Conservation (phyloP, 2,329 filamentous ascomycete genomes). For the Xylariaceae sp. region DNA sequence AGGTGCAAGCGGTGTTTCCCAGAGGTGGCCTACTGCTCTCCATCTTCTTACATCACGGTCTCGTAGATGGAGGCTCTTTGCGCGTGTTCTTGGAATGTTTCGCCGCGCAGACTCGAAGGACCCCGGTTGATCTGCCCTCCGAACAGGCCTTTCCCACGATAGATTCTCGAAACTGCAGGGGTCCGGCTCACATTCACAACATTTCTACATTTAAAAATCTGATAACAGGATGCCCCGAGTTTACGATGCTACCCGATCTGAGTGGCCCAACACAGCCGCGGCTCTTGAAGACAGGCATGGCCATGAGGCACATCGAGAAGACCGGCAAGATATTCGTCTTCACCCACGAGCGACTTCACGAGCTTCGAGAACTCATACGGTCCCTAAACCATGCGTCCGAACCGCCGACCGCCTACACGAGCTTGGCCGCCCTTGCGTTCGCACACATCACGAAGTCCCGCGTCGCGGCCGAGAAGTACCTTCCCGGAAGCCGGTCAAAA, state of each 20-base stretch:
- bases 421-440: slow-evolving; percentile 45
- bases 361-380: slow-evolving; percentile 35
- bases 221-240: slow-evolving; percentile 43
- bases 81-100: slow-evolving; percentile 44
- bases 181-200: slow-evolving; percentile 16
- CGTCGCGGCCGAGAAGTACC: slow-evolving; percentile 27
- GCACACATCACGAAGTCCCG: slow-evolving; percentile 43
- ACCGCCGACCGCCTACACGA: slow-evolving; percentile 43
- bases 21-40: slow-evolving; percentile 45
- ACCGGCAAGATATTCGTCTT: slow-evolving; percentile 49
- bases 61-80: slow-evolving; percentile 47
- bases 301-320: slow-evolving; percentile 38
- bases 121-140: slow-evolving; percentile 30
- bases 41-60: slow-evolving; percentile 46
- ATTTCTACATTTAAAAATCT: slow-evolving; percentile 30
- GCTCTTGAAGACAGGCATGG: slow-evolving; percentile 29
- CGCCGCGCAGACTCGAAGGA: slow-evolving; percentile 38
- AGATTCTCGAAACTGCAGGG: slow-evolving; percentile 18
- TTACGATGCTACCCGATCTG: slow-evolving; percentile 35
- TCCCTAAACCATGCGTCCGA: slow-evolving; percentile 19
- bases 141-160: slow-evolving; percentile 32
- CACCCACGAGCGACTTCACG: slow-evolving; percentile 35
- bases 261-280: slow-evolving; percentile 43
- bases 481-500: slow-evolving; percentile 25
- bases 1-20: slow-evolving; percentile 44